Evolutionary conservation across 495 filamentous ascomycete genomes (phyloP).

Genomic region (Xylaria flabelliformis): DNA sequence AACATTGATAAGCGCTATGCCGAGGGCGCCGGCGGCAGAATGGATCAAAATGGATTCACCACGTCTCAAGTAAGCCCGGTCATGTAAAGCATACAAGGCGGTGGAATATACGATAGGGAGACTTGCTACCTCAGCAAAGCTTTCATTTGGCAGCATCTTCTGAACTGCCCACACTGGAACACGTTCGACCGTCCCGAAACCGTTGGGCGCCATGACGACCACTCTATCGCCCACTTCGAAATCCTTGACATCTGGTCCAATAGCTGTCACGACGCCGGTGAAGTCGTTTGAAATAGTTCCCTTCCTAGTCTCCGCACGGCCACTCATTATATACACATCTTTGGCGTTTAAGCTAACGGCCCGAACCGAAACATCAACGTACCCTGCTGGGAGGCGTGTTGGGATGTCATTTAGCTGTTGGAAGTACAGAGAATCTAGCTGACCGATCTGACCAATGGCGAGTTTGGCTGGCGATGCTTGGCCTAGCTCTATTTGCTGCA

Average conservation of each 20-base stretch:
- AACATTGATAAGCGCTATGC: conserved; percentile 58
- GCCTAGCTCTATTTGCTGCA: neutral
- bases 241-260: conserved; percentile 16
- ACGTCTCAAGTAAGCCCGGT: neutral
- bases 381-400: neutral
- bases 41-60: conserved; percentile 63
- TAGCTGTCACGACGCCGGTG: conserved; percentile 23
- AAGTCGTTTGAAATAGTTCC: conserved; percentile 27
- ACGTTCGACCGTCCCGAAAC: conserved; percentile 42
- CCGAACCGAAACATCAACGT: neutral
- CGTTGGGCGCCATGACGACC: conserved; percentile 37
- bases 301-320: conserved; percentile 21
- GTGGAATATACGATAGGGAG: conserved; percentile 56
- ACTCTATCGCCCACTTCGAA: conserved; percentile 46
- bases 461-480: neutral
- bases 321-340: conserved; percentile 35
- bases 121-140: conserved; percentile 34
- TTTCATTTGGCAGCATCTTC: conserved; percentile 36
- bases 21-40: conserved; percentile 55
- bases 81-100: conserved; percentile 49
- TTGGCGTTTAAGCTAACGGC: conserved; percentile 46
- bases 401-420: neutral
- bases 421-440: neutral
- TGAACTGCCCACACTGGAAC: conserved; percentile 38
- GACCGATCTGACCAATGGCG: neutral